Percentiles rank a stretch among this genome's conserved stretches.
Evolutionary conservation across 2,329 filamentous ascomycete genomes (phyloP).

Genomic region (Aspergillus puulaauensis): DNA sequence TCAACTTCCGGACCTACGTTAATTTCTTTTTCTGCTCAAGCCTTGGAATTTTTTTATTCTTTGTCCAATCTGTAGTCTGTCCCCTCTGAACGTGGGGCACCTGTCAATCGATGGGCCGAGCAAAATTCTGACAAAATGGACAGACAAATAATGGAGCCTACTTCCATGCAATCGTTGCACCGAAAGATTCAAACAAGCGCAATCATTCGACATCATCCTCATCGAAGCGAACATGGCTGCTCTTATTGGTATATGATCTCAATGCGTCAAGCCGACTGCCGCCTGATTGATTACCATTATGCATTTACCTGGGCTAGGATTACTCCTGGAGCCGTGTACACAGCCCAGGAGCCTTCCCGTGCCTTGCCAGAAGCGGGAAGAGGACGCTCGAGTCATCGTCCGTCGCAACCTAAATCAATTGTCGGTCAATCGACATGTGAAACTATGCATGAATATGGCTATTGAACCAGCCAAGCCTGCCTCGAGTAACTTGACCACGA

Average conservation of each 20-base stretch:
- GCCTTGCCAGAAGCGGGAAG: not conserved
- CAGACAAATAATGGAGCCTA: not conserved
- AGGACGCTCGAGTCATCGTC: not conserved
- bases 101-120: conserved; percentile 5
- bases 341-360: too few species aligned
- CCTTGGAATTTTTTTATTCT: not conserved
- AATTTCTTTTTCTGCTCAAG: not conserved
- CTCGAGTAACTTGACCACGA: not conserved
- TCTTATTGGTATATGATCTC: not conserved
- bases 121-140: not conserved
- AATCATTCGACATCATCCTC: not conserved
- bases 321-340: too few species aligned
- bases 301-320: not conserved
- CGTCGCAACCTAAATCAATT: not conserved
- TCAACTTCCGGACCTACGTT: not conserved
- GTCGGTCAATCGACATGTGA: not conserved
- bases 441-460: not conserved
- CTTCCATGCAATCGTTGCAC: not conserved
- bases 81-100: not conserved
- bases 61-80: not conserved
- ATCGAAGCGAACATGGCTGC: not conserved
- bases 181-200: not conserved
- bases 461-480: not conserved
- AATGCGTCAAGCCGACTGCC: not conserved
- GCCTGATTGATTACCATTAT: not conserved